Percentiles rank a stretch among this genome's conserved stretches.
phyloP scores from a whole-genome alignment of 495 filamentous ascomycete genomes.

The Talaromyces borbonicus region DNA sequence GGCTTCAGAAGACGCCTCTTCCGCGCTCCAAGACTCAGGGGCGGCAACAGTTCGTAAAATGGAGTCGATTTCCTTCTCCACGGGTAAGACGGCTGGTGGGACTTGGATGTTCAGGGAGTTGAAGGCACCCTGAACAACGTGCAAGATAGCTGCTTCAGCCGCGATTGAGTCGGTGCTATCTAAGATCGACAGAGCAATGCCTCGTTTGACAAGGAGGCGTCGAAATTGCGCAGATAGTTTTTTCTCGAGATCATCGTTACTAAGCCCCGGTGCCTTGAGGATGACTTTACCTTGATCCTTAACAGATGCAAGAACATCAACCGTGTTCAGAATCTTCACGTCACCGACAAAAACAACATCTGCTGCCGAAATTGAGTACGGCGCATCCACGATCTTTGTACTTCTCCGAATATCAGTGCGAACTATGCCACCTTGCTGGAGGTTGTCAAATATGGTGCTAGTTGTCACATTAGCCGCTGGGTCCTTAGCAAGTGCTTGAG shows the following conservation, averaged over 20 bases:
- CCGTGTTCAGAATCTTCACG: slow-evolving; percentile 63
- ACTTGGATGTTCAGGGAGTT: slow-evolving; percentile 46
- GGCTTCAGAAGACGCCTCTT: slow-evolving; percentile 45
- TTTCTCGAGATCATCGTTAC: slow-evolving; percentile 85
- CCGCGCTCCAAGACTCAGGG: slow-evolving; percentile 67
- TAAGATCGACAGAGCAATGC: slow-evolving; percentile 58
- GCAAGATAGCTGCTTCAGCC: slow-evolving; percentile 71
- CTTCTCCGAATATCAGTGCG: slow-evolving; percentile 81
- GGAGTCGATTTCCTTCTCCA: slow-evolving; percentile 57
- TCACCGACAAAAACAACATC: slow-evolving; percentile 72
- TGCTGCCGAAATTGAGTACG: slow-evolving; percentile 68
- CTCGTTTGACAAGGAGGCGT: slow-evolving; percentile 57
- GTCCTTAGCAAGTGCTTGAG: slow-evolving; percentile 64
- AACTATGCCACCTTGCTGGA: slow-evolving; percentile 73
- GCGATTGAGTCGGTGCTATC: slow-evolving; percentile 57
- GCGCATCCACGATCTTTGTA: slow-evolving; percentile 69
- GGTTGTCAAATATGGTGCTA: slow-evolving; percentile 70
- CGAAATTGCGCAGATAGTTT: slow-evolving; percentile 59
- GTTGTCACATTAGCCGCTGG: slow-evolving; percentile 67
- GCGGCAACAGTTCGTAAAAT: slow-evolving; percentile 61
- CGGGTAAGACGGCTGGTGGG: slow-evolving; percentile 45
- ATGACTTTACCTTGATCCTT: slow-evolving; percentile 66
- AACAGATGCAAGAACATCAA: slow-evolving; percentile 60
- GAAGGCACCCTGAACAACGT: slow-evolving; percentile 52
- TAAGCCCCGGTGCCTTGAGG: slow-evolving; percentile 63